Evolutionary conservation across 495 filamentous ascomycete genomes (phyloP), one percentile per base, ranked within the genome.

Genomic region (Aspergillus conjunctus): DNA sequence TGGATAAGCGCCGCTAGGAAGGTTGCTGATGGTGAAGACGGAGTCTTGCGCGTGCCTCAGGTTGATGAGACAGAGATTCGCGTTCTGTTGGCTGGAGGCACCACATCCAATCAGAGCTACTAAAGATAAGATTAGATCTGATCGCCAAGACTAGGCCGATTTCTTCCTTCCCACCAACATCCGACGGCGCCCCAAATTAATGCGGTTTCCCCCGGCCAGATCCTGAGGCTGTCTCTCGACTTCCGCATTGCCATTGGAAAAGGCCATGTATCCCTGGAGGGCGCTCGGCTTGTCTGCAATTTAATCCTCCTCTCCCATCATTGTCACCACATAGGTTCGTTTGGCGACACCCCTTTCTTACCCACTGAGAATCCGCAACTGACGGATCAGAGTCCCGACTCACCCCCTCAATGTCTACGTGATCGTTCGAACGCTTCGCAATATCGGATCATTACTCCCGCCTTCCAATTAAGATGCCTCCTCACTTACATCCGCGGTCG

Each of bases 401-500:
- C 26, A n/a, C n/a, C 41, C 51, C 15, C 57, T 51, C 66, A 51
- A 68, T 58, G 56, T 39, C 37, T 9, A 52, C 34, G 45, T 63
- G 63, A 59, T 33, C 31, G 11, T 54, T 51, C 22, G 11, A 11
- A 44, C 11, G n/a, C 39, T 26, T 51, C 44, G 33, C 8, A 30
- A 32, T 11, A 12, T 30, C 26, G 20, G 22, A 51, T 51, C 49
- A 41, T 58, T 26, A 58, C 39, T 56, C 37, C 20, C 26, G 45
- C 20, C 15, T 26, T 39, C 50, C 32, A 18, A 43, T 53, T 59
- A 79, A 60, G 56, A 96, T 97, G 92, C 89, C 93, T 54, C 91
- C 91, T 37, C 87, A 91, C 78, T 89, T 98, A 31, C 94, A 98
- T 75, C 94, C 94, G 7, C 87, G 91, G 66, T 97, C 92, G 52